Evolutionary conservation across 176 grass and related monocot species (phyloP).

Genomic region (Hyparrhenia diplandra): DNA sequence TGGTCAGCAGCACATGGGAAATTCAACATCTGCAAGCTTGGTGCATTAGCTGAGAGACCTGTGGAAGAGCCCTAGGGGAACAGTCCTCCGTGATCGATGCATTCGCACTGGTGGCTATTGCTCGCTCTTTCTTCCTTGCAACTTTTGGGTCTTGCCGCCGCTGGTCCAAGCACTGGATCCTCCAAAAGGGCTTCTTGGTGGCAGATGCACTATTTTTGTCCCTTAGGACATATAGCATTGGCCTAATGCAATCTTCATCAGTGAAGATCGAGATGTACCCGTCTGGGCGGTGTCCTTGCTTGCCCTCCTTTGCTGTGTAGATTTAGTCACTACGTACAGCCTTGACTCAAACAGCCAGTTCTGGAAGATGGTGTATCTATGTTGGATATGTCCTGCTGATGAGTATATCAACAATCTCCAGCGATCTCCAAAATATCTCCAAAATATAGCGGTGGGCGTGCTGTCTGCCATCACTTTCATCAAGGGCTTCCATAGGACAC

Average conservation of each 20-base stretch:
- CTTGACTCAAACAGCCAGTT: not conserved
- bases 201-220: not conserved
- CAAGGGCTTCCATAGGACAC: not conserved
- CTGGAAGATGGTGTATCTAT: not conserved
- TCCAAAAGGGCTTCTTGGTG: not conserved
- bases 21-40: too few relatives aligned
- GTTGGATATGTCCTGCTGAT: not conserved
- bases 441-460: not conserved
- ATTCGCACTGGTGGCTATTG: not conserved
- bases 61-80: too few relatives aligned
- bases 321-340: not conserved
- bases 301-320: not conserved
- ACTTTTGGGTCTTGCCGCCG: not conserved
- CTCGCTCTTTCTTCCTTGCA: not conserved
- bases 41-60: too few relatives aligned
- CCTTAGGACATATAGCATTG: not conserved
- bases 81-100: too few relatives aligned
- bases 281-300: not conserved
- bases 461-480: not conserved
- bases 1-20: too few relatives aligned
- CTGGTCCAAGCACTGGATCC: not conserved
- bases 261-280: not conserved
- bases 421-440: too few relatives aligned
- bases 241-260: not conserved
- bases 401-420: not conserved